These are phyloP conservation scores for Chlamydomonas reinhardtii DNA, from an alignment of 163 green algal genomes.

Conservation along the genomic window DNA sequence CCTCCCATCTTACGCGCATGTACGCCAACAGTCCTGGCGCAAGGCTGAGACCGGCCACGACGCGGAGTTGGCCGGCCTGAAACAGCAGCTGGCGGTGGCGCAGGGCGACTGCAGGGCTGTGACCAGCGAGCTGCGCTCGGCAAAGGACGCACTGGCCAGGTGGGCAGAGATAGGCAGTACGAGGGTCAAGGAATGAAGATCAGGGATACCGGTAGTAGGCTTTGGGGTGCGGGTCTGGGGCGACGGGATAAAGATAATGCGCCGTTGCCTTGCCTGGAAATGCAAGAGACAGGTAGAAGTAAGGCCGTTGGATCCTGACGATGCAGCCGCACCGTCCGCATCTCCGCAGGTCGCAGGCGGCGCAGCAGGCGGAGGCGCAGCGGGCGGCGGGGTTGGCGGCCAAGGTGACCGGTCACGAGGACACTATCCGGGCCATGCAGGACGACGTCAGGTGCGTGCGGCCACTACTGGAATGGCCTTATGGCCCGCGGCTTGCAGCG, in stretches of 20 bases:
- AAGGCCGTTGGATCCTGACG: too few relatives aligned
- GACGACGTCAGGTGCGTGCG: slow-evolving; percentile 25
- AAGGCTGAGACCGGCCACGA: background rate
- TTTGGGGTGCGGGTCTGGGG: too few relatives aligned
- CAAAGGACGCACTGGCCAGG: slow-evolving; percentile 10
- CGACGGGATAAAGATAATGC: too few relatives aligned
- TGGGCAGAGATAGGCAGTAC: too few relatives aligned
- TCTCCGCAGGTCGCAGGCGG: background rate
- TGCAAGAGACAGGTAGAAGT: too few relatives aligned
- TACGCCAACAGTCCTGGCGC: slow-evolving; percentile 11
- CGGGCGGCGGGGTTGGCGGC: slow-evolving; percentile 22
- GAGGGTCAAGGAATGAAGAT: too few relatives aligned
- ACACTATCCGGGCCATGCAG: slow-evolving; percentile 22
- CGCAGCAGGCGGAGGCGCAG: slow-evolving; percentile 23
- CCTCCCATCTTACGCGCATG: background rate
- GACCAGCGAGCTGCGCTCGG: slow-evolving; percentile 5
- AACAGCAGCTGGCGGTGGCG: slow-evolving; percentile 14
- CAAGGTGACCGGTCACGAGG: slow-evolving; percentile 20
- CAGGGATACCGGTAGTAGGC: too few relatives aligned
- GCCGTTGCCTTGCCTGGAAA: too few relatives aligned
- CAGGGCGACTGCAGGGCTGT: slow-evolving; percentile 27
- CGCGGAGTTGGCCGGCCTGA: background rate
- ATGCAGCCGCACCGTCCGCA: too few relatives aligned
- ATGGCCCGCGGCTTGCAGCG: too few relatives aligned
- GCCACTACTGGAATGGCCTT: too few relatives aligned